Evolutionary conservation across 495 filamentous ascomycete species (phyloP), one percentile per base, ranked within the genome.

Genomic region (Staphylotrichum tortipilum): DNA sequence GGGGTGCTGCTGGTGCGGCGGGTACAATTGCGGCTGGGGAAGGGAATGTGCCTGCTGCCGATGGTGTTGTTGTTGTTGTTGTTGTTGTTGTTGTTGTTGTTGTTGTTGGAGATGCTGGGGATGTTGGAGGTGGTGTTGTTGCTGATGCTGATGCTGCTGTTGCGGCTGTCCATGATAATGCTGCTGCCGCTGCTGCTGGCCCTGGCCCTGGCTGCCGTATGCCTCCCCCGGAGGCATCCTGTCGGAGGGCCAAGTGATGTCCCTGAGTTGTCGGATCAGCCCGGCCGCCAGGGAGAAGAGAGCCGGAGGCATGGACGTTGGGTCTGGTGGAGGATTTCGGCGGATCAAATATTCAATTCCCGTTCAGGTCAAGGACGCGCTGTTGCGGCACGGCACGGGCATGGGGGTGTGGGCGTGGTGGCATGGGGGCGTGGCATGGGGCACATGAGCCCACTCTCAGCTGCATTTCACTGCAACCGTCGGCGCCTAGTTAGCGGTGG

Each of bases 221-320:
- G 57, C 62, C 55, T 71, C 67, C 43, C 65, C 70, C 49, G 64
- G 64, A 56, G 72, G 72, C 59, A 71, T 66, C 47, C 64, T 61
- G 59, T 51, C 31, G 44, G 52, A 29, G 23, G 49, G 15, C 36
- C 49, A 19, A 26, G 41, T 36, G 39, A 39, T 40, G 15, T 46
- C 45, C 48, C 33, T 22, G 26, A 28, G 42, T 29, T 50, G 48
- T 43, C 46, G 34, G 14, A 47, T 19, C 29, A 46, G 31, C 10
- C 33, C 38, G 17, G 31, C 14, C 23, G 50, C 49, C 3, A 34
- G 31, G 7, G 48, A 31, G 22, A 40, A 29, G 24, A 50, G 10
- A 10, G 26, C 26, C 26, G 26, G 7, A 34, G 47, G 38, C 39
- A 52, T 45, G 26, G 22, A 18, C 12, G n/a, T 29, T 24, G 5